phyloP scores from a whole-genome alignment of 2,329 filamentous ascomycete genomes.

The Scedosporium apiospermum region DNA sequence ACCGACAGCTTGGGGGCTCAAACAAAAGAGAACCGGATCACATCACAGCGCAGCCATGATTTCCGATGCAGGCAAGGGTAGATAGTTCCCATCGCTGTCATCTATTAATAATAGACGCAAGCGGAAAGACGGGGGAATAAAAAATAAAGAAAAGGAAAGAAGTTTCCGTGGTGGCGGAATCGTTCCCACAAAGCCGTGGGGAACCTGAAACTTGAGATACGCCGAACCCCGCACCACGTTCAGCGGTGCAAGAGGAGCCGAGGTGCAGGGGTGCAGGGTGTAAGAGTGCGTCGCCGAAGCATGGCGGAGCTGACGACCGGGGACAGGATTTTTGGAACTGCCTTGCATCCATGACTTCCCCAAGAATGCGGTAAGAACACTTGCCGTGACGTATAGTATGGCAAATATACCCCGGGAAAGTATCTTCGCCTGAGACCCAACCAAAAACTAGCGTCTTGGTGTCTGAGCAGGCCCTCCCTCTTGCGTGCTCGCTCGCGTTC shows the following conservation, averaged over 20 bases:
- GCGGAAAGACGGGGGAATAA: neutral
- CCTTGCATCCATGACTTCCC: neutral
- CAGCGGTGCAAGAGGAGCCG: neutral
- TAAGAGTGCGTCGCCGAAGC: neutral
- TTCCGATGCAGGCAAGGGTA: neutral
- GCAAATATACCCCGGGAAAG: neutral
- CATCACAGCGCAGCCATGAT: conserved; percentile 1
- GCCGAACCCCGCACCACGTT: neutral
- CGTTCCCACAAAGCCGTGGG: neutral
- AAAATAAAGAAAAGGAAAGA: neutral
- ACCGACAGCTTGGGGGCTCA: neutral
- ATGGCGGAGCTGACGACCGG: neutral
- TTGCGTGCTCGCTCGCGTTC: neutral
- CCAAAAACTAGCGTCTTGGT: neutral
- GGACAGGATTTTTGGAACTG: neutral
- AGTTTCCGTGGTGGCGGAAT: neutral
- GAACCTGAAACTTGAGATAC: neutral
- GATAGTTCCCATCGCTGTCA: neutral
- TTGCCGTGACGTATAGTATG: neutral
- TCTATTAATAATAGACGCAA: neutral
- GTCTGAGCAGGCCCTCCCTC: neutral
- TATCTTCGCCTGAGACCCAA: neutral
- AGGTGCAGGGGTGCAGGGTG: no score
- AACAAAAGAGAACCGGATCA: neutral
- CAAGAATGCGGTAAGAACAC: neutral